Conservation (phyloP, 306 rosid species). For the Lathyrus aphaca region DNA sequence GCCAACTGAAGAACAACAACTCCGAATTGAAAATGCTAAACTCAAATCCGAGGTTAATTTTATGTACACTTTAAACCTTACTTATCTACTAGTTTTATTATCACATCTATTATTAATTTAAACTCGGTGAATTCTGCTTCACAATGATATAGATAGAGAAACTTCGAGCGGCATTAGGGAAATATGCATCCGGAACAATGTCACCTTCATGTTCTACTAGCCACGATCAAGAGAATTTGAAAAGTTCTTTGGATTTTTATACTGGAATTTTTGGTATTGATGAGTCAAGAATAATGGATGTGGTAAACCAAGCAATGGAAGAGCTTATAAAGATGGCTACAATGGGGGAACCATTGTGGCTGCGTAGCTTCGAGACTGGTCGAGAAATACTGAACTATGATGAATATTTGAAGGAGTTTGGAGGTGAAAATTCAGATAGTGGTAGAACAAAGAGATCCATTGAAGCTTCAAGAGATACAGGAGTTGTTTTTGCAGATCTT, state of each 20-base stretch:
- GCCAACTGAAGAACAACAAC: slow-evolving; percentile 83
- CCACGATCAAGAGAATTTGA: slow-evolving; percentile 61
- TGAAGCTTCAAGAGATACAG: slow-evolving; percentile 87
- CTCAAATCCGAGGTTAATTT: slow-evolving; percentile 87
- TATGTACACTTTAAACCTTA: background rate
- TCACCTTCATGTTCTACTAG: slow-evolving; percentile 81
- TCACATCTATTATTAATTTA: background rate
- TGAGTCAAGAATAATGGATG: slow-evolving; percentile 78
- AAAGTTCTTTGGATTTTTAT: slow-evolving; percentile 83
- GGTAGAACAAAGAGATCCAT: slow-evolving; percentile 66
- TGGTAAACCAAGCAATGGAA: slow-evolving; percentile 70
- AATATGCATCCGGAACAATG: slow-evolving; percentile 54
- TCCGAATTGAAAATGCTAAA: slow-evolving; percentile 83
- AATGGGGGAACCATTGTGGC: slow-evolving; percentile 77
- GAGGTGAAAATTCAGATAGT: slow-evolving; percentile 42
- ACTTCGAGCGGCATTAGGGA: slow-evolving; percentile 62
- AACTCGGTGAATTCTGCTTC: too few relatives aligned
- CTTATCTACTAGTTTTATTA: background rate
- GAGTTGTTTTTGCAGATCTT: slow-evolving; percentile 77
- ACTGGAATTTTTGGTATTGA: slow-evolving; percentile 89
- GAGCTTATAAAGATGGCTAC: slow-evolving; percentile 87
- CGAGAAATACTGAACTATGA: slow-evolving; percentile 90
- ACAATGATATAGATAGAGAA: slow-evolving; percentile 61
- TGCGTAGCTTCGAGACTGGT: slow-evolving; percentile 87
- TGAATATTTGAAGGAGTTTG: slow-evolving; percentile 73